Evolutionary conservation across 306 rosid species (phyloP), one percentile per base, ranked within the genome.

Genomic region (Notholithocarpus densiflorus): DNA sequence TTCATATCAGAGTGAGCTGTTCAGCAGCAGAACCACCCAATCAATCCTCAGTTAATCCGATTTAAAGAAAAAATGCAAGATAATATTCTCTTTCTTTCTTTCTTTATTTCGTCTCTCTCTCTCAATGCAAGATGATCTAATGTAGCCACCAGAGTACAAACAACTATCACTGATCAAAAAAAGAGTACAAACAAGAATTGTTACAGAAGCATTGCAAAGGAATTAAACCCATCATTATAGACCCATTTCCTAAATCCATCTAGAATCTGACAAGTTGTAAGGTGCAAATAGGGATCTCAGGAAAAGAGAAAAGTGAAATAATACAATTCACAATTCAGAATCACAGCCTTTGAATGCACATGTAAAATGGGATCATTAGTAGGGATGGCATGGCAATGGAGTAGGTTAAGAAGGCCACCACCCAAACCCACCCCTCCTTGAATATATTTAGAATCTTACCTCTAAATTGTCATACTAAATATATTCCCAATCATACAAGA

Each of bases 1-100:
- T 95, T 95, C 98, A 95, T 95, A 86, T 92, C 98, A 32, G 97
- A 95, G 80, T 95, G 98, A 90, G 96, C 98, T 95, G 97, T 91
- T 83, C 77, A 84, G 83, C 73, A 80, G 77, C 53, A 88, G 73
- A 89, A 31, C 84, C 81, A 70, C 84, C 82, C 81, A 81, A 85
- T 89, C 85, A 92, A 82, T 83, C 84, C 84, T 83, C 76, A 32
- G 68, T 79, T 79, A 77, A 79, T 79, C 80, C 69, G 78, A 56
- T 8, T 75, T 21, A 52, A 60, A 73, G 1, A 27, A n/a, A 18
- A 32, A 72, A 73, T 65, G 74, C 43, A 53, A 75, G 19, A 10
- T 48, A 82, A 40, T 8, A 40, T 40, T 40, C 45, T 40, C 11
- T 40, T 40, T 40, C 45, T 40, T 37, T 37, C 43, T 37, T 37